phyloP scores from a whole-genome alignment of 2,329 filamentous ascomycete species.

The Chaetomium strumarium region DNA sequence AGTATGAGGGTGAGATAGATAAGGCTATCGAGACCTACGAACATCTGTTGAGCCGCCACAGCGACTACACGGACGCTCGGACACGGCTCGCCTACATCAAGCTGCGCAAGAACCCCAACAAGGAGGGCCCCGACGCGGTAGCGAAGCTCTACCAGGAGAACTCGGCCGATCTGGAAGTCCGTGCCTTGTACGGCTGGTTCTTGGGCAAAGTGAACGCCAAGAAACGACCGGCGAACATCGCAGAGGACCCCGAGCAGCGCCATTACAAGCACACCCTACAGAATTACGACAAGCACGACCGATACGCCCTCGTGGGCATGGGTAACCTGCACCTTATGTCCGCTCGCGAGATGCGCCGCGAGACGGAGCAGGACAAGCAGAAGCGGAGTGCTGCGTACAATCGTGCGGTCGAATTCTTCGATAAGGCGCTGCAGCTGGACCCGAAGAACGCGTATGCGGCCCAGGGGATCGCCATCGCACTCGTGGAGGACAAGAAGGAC shows the following conservation, averaged over 20 bases:
- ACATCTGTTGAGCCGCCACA: conserved; percentile 74
- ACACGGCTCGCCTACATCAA: conserved; percentile 87
- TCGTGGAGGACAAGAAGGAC: conserved; percentile 93
- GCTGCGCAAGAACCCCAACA: conserved; percentile 70
- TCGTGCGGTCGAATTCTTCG: conserved; percentile 95
- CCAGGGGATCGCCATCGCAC: conserved; percentile 88
- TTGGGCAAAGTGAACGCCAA: conserved; percentile 73
- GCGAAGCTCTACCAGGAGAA: conserved; percentile 81
- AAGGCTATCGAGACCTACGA: conserved; percentile 87
- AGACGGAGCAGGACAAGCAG: conserved; percentile 83
- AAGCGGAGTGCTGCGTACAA: conserved; percentile 82
- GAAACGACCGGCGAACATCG: conserved; percentile 72
- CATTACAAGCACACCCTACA: conserved; percentile 96
- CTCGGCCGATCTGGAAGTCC: conserved; percentile 80
- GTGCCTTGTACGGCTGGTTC: conserved; percentile 93
- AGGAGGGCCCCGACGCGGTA: conserved; percentile 81
- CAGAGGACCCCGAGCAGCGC: conserved; percentile 84
- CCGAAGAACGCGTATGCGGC: conserved; percentile 93
- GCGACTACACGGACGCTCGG: conserved; percentile 87
- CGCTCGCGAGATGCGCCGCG: conserved; percentile 89
- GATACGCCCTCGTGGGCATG: conserved; percentile 96
- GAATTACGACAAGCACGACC: conserved; percentile 92
- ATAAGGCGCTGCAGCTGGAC: conserved; percentile 93
- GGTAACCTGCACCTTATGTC: conserved; percentile 84
- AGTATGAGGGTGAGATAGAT: conserved; percentile 72